These are phyloP conservation scores for Hypoxylon sp. DNA, from an alignment of 2,329 filamentous ascomycete genomes.

Conservation along the genomic window DNA sequence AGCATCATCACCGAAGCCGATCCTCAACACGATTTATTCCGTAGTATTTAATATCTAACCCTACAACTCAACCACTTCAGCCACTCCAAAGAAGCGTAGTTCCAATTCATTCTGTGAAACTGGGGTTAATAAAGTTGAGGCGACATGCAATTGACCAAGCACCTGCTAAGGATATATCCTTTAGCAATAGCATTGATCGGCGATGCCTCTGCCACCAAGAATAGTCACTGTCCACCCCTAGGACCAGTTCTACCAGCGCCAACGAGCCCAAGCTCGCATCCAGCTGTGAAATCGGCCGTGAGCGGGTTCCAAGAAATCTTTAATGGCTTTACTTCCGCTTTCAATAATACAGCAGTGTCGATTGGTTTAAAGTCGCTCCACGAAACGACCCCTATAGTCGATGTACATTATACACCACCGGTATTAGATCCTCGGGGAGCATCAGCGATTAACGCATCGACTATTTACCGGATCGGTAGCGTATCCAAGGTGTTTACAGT, in stretches of 20 bases:
- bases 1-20: too few relatives aligned
- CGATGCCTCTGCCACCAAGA: constrained; percentile 18
- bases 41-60: too few relatives aligned
- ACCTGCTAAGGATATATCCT: background rate
- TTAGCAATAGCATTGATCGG: background rate
- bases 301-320: background rate
- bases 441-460: constrained; percentile 14
- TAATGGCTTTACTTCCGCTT: background rate
- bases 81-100: too few relatives aligned
- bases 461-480: constrained; percentile 15
- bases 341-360: constrained; percentile 18
- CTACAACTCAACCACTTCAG: too few relatives aligned
- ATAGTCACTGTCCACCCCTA: constrained; percentile 21
- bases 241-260: constrained; percentile 23
- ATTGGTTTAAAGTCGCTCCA: constrained; percentile 21
- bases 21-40: too few relatives aligned
- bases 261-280: constrained; percentile 19
- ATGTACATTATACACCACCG: constrained; percentile 22
- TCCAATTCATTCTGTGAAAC: too few relatives aligned
- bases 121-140: background rate
- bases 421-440: constrained; percentile 13
- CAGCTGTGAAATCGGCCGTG: constrained; percentile 14
- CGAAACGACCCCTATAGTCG: constrained; percentile 11
- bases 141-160: background rate
- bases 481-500: constrained; percentile 38